Base-by-base conservation (phyloP, 805 yeast genomes). In the Kodamaea laetipori region DNA sequence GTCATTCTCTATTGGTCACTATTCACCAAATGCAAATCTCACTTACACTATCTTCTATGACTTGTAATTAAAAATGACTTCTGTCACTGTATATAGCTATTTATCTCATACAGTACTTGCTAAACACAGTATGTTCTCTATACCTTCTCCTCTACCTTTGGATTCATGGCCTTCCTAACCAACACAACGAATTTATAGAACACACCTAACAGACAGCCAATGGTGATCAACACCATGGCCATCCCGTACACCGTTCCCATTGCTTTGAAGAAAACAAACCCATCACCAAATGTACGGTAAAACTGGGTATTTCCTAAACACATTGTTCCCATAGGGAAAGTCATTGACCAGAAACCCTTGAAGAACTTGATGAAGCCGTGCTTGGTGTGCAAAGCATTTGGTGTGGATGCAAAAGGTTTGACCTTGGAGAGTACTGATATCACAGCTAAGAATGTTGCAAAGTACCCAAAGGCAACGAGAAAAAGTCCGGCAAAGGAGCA, bases 241-340 rank as follows among this genome's bases (percentile, higher is more conserved):
- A 69, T 71, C 0, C 82, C 81, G 55, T 84, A 86, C 3, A 86
- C 74, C 4, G 82, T 71, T 10, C 84, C 77, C 18, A 86, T 50
- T 7, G 83, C 81, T 49, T 78, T 72, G 62, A 87, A 86, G 0
- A 86, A 79, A 8, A 61, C 55, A 51, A 84, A 57, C 2, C 75
- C 75, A 15, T 54, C 44, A 37, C 54, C 54, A 23, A 46, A 48
- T 12, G 37, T 39, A 18, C 39, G 36, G 49, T 45, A 82, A 13
- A 89, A 56, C 52, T 79, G 76, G 7, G 69, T 61, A 45, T 79
- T 74, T 2, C 88, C 79, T 10, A 84, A 59, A 0, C 84, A 71
- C 83, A 86, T 48, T 6, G 66, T 87, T 2, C 96, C 97, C 53
- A 89, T 55, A 3, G 96, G 97, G 82, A 90, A 90, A 50, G 96